A percentile compares a stretch with the other conserved stretches of the same genome.
Conservation (phyloP, 148 eudicot species). For the Arctostaphylos glauca region DNA sequence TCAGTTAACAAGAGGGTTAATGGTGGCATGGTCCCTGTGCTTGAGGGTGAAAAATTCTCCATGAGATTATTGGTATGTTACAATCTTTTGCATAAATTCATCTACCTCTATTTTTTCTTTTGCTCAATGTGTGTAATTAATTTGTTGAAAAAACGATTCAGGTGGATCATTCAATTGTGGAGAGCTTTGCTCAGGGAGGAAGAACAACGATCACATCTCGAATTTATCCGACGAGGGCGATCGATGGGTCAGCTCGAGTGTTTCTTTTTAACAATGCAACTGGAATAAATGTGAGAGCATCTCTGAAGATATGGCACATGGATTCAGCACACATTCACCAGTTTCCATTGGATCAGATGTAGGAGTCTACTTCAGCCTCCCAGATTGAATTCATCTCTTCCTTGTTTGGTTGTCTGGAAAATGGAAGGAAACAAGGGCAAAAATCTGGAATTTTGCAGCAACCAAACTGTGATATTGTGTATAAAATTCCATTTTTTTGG, state of each 20-base stretch:
- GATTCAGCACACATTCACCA: slow-evolving; percentile 22
- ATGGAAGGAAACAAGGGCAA: neutral
- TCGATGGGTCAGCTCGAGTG: slow-evolving; percentile 10
- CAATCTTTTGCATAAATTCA: neutral
- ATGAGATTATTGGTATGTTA: slow-evolving; percentile 74
- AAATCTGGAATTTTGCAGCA: neutral
- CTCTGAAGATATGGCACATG: slow-evolving; percentile 24
- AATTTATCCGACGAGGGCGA: slow-evolving; percentile 20
- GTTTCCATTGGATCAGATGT: slow-evolving; percentile 7
- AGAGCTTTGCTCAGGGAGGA: slow-evolving; percentile 30
- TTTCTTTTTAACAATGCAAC: slow-evolving; percentile 25
- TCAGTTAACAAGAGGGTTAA: slow-evolving; percentile 55
- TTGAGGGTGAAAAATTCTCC: slow-evolving; percentile 57
- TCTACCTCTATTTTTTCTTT: too few species aligned
- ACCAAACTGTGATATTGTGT: neutral
- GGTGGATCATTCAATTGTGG: slow-evolving; percentile 29
- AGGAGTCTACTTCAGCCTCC: neutral
- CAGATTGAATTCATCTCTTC: too few species aligned
- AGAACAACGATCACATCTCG: slow-evolving; percentile 25
- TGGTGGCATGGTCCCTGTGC: slow-evolving; percentile 72
- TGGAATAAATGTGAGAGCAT: slow-evolving; percentile 17
- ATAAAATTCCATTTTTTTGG: neutral
- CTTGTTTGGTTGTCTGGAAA: neutral
- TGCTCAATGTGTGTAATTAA: neutral
- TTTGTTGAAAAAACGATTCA: neutral